Evolutionary conservation across 2,329 filamentous ascomycete species (phyloP).

Genomic region (Sodiomyces alkalinus): DNA sequence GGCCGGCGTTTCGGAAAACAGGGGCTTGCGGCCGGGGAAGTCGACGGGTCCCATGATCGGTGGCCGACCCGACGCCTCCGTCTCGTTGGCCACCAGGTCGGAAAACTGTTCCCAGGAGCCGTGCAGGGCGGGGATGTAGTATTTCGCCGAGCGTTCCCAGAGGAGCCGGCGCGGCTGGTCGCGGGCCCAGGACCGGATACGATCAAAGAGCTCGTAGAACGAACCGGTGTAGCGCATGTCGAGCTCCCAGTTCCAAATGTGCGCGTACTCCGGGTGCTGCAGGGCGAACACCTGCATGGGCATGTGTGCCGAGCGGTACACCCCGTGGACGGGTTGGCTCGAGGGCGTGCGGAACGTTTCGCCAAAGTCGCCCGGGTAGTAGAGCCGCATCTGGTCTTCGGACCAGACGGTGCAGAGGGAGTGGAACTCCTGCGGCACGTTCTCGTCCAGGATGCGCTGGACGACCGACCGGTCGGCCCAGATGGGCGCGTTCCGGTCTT

Average conservation of each 20-base stretch:
- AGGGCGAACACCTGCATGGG: slow-evolving; percentile 49
- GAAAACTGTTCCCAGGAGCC: slow-evolving; percentile 60
- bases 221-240: slow-evolving; percentile 50
- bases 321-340: slow-evolving; percentile 46
- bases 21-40: slow-evolving; percentile 30
- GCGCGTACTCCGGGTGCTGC: slow-evolving; percentile 47
- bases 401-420: slow-evolving; percentile 74
- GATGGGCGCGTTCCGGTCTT: slow-evolving; percentile 62
- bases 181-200: slow-evolving; percentile 49
- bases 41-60: slow-evolving; percentile 55
- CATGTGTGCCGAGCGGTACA: slow-evolving; percentile 51
- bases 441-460: slow-evolving; percentile 50
- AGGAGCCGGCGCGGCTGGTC: slow-evolving; percentile 54
- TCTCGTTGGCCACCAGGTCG: slow-evolving; percentile 46
- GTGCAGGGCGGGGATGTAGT: slow-evolving; percentile 59
- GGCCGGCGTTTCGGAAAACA: slow-evolving; percentile 35
- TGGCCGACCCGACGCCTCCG: slow-evolving; percentile 29
- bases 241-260: slow-evolving; percentile 60
- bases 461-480: slow-evolving; percentile 68
- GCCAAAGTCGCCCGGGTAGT: slow-evolving; percentile 59
- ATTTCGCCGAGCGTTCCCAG: slow-evolving; percentile 64
- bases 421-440: slow-evolving; percentile 60
- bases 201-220: slow-evolving; percentile 59
- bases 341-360: slow-evolving; percentile 46
- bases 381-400: slow-evolving; percentile 66